phyloP scores from a whole-genome alignment of 2,329 filamentous ascomycete genomes.

The Ophiostoma sp. region DNA sequence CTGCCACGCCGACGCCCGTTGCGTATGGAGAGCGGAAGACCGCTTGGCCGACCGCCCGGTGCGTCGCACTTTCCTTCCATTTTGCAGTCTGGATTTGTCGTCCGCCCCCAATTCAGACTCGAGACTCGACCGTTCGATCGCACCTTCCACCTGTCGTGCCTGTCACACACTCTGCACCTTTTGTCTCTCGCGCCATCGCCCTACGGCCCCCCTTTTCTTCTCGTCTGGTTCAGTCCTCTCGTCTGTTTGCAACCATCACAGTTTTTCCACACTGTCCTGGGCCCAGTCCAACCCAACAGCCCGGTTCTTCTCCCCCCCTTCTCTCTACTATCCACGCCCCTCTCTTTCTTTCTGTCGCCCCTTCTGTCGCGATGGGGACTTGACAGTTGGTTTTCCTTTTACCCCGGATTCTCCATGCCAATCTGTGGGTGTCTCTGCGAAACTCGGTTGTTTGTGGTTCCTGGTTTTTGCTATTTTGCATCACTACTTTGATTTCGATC shows the following conservation, averaged over 20 bases:
- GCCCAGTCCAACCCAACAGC: not conserved
- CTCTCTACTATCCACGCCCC: not conserved
- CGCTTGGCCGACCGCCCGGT: not conserved
- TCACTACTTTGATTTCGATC: not conserved
- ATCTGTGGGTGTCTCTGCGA: not conserved
- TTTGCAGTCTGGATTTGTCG: not conserved
- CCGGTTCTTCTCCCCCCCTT: not conserved
- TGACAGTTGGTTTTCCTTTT: not conserved
- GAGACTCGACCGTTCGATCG: not conserved
- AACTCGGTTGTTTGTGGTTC: not conserved
- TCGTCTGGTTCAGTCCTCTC: not conserved
- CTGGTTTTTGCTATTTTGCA: not conserved
- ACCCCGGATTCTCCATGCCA: slow-evolving; percentile 19
- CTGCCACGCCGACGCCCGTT: slow-evolving; percentile 10
- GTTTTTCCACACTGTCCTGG: slow-evolving; percentile 8
- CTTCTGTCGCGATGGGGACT: not conserved
- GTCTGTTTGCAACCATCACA: not conserved
- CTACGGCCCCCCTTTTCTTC: not conserved
- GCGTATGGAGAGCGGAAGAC: not conserved
- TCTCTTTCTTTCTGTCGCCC: not conserved
- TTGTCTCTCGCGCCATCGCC: not conserved
- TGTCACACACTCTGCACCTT: not conserved
- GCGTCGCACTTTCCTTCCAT: not conserved
- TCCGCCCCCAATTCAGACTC: not conserved
- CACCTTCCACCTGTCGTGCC: not conserved